phyloP scores from a whole-genome alignment of 495 filamentous ascomycete species.

The Apiosordaria backusii region DNA sequence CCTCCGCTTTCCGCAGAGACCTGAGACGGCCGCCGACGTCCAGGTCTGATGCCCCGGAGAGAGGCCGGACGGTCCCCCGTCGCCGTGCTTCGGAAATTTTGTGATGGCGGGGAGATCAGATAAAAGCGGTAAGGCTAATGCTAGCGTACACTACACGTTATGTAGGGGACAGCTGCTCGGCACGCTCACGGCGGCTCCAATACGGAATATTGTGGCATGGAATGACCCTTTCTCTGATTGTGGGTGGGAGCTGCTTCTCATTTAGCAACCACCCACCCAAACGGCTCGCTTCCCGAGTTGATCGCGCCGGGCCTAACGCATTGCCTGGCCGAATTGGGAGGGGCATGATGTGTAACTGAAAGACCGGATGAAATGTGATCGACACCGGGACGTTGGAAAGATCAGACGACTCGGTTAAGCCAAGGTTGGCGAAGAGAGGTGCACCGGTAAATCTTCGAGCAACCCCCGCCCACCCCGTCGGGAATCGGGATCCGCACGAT shows the following conservation, averaged over 20 bases:
- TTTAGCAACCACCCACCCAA: slow-evolving; percentile 3
- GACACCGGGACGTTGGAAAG: slow-evolving; percentile 18
- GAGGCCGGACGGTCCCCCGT: slow-evolving; percentile 6
- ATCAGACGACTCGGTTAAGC: slow-evolving; percentile 25
- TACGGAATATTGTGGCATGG: slow-evolving; percentile 6
- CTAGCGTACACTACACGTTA: too few relatives aligned
- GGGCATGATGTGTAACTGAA: slow-evolving; percentile 19
- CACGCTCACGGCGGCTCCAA: slow-evolving; percentile 17
- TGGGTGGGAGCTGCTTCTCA: not conserved
- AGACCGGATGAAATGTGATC: slow-evolving; percentile 19
- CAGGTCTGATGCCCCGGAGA: not conserved
- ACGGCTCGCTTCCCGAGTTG: slow-evolving; percentile 10
- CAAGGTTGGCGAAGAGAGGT: not conserved
- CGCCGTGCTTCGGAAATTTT: slow-evolving; percentile 22
- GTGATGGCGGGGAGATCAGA: slow-evolving; percentile 21
- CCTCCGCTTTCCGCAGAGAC: not conserved
- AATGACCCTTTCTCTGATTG: slow-evolving; percentile 7
- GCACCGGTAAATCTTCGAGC: not conserved
- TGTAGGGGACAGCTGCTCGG: slow-evolving; percentile 6
- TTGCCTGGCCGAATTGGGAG: slow-evolving; percentile 5
- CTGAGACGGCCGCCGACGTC: not conserved
- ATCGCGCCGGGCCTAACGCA: not conserved
- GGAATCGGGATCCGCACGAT: slow-evolving; percentile 10
- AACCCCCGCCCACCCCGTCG: slow-evolving; percentile 5
- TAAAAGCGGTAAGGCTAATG: slow-evolving; percentile 15